Evolutionary conservation across 306 rosid genomes (phyloP).

Genomic region (Rubus parviflorus): DNA sequence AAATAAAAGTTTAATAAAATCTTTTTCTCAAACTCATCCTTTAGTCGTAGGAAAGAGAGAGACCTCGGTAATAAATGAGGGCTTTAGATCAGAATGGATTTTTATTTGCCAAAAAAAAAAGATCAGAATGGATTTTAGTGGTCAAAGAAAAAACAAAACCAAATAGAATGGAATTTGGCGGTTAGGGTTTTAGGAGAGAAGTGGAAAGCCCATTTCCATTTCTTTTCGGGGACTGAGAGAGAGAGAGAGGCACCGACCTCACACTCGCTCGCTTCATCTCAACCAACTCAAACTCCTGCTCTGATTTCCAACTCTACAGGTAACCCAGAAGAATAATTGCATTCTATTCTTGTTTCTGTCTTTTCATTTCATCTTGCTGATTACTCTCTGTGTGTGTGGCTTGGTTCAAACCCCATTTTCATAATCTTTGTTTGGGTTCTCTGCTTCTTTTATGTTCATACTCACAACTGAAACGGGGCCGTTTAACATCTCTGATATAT

Average conservation of each 20-base stretch:
- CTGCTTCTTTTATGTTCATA: not conserved
- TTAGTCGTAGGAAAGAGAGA: not conserved
- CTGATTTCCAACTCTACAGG: not conserved
- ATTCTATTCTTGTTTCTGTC: not conserved
- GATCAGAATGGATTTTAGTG: not conserved
- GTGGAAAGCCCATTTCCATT: not conserved
- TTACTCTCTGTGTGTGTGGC: not conserved
- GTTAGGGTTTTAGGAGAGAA: slow-evolving; percentile 15
- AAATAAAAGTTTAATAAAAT: no score
- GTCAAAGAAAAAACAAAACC: not conserved
- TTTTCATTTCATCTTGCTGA: not conserved
- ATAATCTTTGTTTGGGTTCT: not conserved
- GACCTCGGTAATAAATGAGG: not conserved
- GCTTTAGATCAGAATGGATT: not conserved
- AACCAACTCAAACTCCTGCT: not conserved
- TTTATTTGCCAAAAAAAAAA: no score
- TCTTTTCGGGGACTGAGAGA: not conserved
- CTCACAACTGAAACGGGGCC: not conserved
- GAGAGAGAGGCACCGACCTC: no score
- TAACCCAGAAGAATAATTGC: not conserved
- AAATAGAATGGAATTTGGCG: slow-evolving; percentile 11
- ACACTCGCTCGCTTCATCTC: not conserved
- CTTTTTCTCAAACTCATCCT: no score
- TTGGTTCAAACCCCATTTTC: not conserved
- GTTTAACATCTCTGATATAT: not conserved